Conservation (phyloP, 768 basidiomycete species). For the Basidioascus undulatus region DNA sequence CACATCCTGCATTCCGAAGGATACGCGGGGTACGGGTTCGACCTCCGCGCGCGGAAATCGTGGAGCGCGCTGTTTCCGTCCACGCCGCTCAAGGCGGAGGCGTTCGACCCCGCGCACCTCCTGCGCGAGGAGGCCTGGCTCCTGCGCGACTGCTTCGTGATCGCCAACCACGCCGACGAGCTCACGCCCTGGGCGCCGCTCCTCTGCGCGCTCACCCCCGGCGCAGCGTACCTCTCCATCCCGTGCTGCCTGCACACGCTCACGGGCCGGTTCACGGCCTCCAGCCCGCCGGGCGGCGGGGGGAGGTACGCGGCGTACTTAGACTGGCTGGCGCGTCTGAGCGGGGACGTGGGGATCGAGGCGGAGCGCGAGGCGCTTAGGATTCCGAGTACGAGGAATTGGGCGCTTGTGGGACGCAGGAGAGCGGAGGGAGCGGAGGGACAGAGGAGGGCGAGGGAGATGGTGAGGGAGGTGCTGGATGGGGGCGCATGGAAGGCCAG, state of each 20-base stretch:
- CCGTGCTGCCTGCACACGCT: constrained; percentile 44
- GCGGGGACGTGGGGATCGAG: constrained; percentile 54
- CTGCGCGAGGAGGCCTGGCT: constrained; percentile 19
- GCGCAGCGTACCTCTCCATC: constrained; percentile 28
- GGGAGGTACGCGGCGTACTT: constrained; percentile 57
- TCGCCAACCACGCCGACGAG: constrained; percentile 92
- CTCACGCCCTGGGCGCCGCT: constrained; percentile 85
- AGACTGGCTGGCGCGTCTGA: constrained; percentile 58
- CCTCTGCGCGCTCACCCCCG: constrained; percentile 34
- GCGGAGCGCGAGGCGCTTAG: constrained; percentile 65
- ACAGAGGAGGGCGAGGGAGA: not conserved
- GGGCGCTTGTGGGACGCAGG: constrained; percentile 49
- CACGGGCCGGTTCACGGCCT: constrained; percentile 56
- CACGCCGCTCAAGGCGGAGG: constrained; percentile 41
- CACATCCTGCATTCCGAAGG: constrained; percentile 22
- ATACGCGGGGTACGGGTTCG: constrained; percentile 60
- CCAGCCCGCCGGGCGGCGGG: no score
- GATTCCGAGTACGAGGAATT: constrained; percentile 82
- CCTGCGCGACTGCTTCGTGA: constrained; percentile 38
- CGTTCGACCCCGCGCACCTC: constrained; percentile 62
- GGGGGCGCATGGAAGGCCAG: constrained; percentile 5
- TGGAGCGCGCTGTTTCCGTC: constrained; percentile 51
- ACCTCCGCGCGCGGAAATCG: constrained; percentile 59
- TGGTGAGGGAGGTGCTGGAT: not conserved
- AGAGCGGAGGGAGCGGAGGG: not conserved